Evolutionary conservation across 2,329 filamentous ascomycete species (phyloP), one percentile per base, ranked within the genome.

Genomic region (Cladosporium velox): DNA sequence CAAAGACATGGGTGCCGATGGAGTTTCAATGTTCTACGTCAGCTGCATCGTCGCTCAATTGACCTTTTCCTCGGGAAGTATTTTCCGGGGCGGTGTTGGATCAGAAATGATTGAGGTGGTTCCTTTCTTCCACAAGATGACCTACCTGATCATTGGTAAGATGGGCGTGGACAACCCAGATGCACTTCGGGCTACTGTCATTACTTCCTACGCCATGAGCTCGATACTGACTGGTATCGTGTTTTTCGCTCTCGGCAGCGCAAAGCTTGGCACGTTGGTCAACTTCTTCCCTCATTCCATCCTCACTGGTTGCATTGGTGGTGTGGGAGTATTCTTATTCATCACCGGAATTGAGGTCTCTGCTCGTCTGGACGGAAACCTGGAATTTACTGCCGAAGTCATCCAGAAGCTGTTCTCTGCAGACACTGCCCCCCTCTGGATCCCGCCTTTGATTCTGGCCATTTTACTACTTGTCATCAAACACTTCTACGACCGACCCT

Each of bases 41-140:
- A 97, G 93, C 83, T 97, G 93, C 66, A 97, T 99, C 69, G 86
- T 98, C 49, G 91, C 95, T 0, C 95, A 99, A 76, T 79, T 99
- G 61, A 91, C 92, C 18, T 98, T 94, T 76, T 97, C 94, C 0
- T 89, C 88, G 3, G 91, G 92, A 0, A 97, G 93, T 73, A 88
- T 92, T 38, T 99, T 99, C 81, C 90, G 87, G 70, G 94, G 95
- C 18, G 93, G 92, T 3, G 88, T 99, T 67, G 95, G 95, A 5
- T 98, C 95, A 2, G 95, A 99, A 78, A 89, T 99, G 88, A 99
- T 98, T 71, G 95, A 99, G 80, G 94, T 98, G 1, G 94, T 99
- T 0, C 95, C 94, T 0, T 99, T 99, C 80, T 98, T 99, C 77
- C 95, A 99, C 80, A 96, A 94, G 74, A 99, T 99, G 94, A 93